Evolutionary conservation across 768 basidiomycete genomes (phyloP).

Genomic region (Boletellus ananas): DNA sequence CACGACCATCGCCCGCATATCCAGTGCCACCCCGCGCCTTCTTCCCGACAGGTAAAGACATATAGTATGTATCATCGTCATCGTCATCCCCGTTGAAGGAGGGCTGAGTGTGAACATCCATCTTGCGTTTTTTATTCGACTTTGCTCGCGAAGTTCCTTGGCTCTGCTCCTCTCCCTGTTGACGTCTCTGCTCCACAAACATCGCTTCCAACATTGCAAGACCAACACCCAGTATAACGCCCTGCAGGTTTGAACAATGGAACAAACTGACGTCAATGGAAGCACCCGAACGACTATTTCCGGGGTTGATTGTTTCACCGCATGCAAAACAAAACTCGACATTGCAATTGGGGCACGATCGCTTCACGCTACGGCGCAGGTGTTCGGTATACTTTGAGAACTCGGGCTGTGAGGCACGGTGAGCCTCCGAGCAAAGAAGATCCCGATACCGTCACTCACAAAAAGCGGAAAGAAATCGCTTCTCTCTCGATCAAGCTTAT

Average conservation of each 20-base stretch:
- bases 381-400: constrained; percentile 69
- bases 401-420: constrained; percentile 47
- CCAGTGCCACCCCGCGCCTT: constrained; percentile 79
- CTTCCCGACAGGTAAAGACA: constrained; percentile 44
- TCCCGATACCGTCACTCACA: constrained; percentile 45
- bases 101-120: constrained; percentile 26
- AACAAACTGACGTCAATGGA: constrained; percentile 60
- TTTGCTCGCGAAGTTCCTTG: constrained; percentile 26
- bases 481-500: constrained; percentile 55
- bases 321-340: constrained; percentile 71
- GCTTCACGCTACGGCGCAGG: constrained; percentile 53
- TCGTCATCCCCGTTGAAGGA: constrained; percentile 43
- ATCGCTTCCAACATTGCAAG: constrained; percentile 78
- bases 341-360: constrained; percentile 60
- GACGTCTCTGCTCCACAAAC: constrained; percentile 54
- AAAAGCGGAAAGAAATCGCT: constrained; percentile 80
- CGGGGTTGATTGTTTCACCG: constrained; percentile 55
- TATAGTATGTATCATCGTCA: constrained; percentile 50
- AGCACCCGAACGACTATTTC: constrained; percentile 42
- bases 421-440: constrained; percentile 5
- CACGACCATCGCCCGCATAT: constrained; percentile 78
- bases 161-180: constrained; percentile 25
- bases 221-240: constrained; percentile 87
- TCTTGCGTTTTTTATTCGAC: constrained; percentile 42
- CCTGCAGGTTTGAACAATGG: constrained; percentile 88